These are phyloP conservation scores for Obelidium mucronatum DNA, from an alignment of 192 early-diverging fungal genomes.

Conservation along the genomic window DNA sequence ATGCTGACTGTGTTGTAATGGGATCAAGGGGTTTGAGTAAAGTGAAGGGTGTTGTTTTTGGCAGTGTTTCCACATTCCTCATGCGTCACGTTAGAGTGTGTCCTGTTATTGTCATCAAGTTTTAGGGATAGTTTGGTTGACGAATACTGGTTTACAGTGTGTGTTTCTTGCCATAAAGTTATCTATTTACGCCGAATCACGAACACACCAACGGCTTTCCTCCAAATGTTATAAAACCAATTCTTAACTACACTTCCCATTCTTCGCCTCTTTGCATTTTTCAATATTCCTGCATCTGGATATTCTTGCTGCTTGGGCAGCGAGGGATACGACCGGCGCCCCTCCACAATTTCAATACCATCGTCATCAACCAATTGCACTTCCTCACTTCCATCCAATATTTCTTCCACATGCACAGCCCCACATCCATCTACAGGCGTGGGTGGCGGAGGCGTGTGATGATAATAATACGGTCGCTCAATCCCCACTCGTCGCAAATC, in stretches of 20 bases:
- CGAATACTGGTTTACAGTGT: neutral
- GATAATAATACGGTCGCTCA: neutral
- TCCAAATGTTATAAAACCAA: neutral
- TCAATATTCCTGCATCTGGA: neutral
- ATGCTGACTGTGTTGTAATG: constrained; percentile 34
- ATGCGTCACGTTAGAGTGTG: constrained; percentile 9
- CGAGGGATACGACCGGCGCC: constrained; percentile 27
- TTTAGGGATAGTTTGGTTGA: neutral
- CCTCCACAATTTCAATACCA: constrained; percentile 24
- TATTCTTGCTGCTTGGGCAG: neutral
- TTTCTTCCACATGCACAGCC: constrained; percentile 19
- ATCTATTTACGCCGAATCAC: neutral
- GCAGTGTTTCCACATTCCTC: constrained; percentile 19
- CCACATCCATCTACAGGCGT: neutral
- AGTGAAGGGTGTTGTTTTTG: constrained; percentile 24
- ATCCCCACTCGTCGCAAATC: neutral
- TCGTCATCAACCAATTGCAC: constrained; percentile 1
- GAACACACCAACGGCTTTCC: neutral
- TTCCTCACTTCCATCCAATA: neutral
- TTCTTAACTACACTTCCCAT: neutral
- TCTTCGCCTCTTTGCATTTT: neutral
- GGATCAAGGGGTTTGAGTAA: constrained; percentile 33
- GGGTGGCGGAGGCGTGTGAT: neutral
- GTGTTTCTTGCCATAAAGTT: neutral
- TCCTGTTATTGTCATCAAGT: constrained; percentile 31